Evolutionary conservation across 2,329 filamentous ascomycete genomes (phyloP), one percentile per base, ranked within the genome.

Genomic region (Knoxdaviesia capensis): DNA sequence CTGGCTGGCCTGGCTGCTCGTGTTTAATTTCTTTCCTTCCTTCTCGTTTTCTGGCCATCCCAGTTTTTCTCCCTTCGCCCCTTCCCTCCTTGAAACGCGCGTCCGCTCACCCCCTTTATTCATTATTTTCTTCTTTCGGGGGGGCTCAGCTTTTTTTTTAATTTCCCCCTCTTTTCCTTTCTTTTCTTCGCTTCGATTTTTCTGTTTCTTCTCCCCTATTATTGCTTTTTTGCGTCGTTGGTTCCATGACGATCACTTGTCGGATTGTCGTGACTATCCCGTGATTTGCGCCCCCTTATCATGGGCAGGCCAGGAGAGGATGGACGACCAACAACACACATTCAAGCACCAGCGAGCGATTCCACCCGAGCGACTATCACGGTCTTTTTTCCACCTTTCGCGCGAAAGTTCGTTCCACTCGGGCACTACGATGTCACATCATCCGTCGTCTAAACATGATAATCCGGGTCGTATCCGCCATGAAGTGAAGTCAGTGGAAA

Each of bases 341-440:
- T n/a, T n/a, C n/a, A n/a, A n/a, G n/a, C n/a, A n/a, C n/a, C n/a
- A 32, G 31, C 41, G 38, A 40, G 34, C 42, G 34, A n/a, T 41
- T 39, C 37, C 30, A 3, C 7, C 29, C 6, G 33, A n/a, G n/a
- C n/a, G 11, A 31, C 41, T 43, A 20, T 29, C n/a, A 11, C 20
- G n/a, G 6, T 34, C 36, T 30, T 44, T 44, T 29, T 20, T 41
- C 32, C 42, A n/a, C n/a, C n/a, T n/a, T n/a, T n/a, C n/a, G n/a
- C n/a, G n/a, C n/a, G n/a, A n/a, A n/a, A n/a, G n/a, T n/a, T n/a
- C n/a, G n/a, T n/a, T n/a, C n/a, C n/a, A n/a, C n/a, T n/a, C n/a
- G n/a, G n/a, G n/a, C n/a, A n/a, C n/a, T n/a, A n/a, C n/a, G n/a
- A n/a, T n/a, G n/a, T n/a, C n/a, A n/a, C n/a, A n/a, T n/a, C n/a